Evolutionary conservation across 2,329 filamentous ascomycete species (phyloP).

Genomic region (Cercospora berteroae): DNA sequence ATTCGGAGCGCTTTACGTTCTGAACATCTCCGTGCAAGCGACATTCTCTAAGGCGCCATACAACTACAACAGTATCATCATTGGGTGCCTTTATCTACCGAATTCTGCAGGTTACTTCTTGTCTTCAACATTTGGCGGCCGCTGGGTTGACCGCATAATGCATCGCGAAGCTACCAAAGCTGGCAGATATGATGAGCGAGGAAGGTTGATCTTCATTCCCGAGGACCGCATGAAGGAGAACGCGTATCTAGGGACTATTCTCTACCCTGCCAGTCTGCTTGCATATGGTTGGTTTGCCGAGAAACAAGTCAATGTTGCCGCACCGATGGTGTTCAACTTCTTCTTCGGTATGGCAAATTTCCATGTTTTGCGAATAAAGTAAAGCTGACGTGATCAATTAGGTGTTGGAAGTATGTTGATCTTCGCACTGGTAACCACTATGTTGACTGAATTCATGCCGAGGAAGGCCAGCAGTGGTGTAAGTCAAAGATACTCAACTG

Average conservation of each 20-base stretch:
- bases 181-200: constrained; percentile 64
- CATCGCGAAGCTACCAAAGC: constrained; percentile 68
- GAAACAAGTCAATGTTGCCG: constrained; percentile 50
- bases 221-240: constrained; percentile 84
- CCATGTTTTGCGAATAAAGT: neutral
- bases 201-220: constrained; percentile 65
- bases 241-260: constrained; percentile 68
- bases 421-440: constrained; percentile 70
- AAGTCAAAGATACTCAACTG: neutral
- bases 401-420: constrained; percentile 68
- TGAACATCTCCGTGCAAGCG: constrained; percentile 74
- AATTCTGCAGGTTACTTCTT: constrained; percentile 70
- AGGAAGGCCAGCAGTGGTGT: constrained; percentile 63
- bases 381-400: neutral
- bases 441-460: constrained; percentile 83
- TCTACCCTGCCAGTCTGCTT: constrained; percentile 69
- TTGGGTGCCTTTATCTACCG: constrained; percentile 77
- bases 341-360: constrained; percentile 58
- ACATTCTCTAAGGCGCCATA: constrained; percentile 68
- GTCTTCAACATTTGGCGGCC: constrained; percentile 67
- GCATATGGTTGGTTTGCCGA: constrained; percentile 75
- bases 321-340: constrained; percentile 39
- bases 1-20: constrained; percentile 71
- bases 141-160: constrained; percentile 82
- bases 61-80: constrained; percentile 63